Conservation (phyloP, 306 rosid species). For the Sesbania bispinosa region DNA sequence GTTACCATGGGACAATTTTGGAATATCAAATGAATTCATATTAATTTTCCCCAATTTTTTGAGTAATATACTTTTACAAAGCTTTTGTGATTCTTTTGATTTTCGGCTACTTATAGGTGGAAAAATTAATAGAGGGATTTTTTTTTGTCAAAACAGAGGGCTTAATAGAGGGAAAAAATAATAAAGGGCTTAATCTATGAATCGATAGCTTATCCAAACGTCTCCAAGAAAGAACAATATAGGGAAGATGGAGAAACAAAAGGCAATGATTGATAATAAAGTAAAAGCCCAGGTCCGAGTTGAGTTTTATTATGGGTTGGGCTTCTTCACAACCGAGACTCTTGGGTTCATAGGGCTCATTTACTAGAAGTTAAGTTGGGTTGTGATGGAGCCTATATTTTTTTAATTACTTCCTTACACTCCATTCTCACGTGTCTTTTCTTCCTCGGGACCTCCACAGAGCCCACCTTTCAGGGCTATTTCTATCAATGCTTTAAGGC, state of each 20-base stretch:
- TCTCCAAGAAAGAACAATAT: constrained; percentile 55
- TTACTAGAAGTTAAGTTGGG: constrained; percentile 93
- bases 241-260: constrained; percentile 52
- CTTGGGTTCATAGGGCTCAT: constrained; percentile 77
- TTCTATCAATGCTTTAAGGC: constrained; percentile 48
- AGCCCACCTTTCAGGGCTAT: constrained; percentile 71
- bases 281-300: constrained; percentile 49
- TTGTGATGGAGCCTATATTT: constrained; percentile 96
- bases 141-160: no score
- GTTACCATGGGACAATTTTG: no score
- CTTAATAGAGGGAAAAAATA: no score
- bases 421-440: constrained; percentile 54
- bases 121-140: no score
- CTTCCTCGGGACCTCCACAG: constrained; percentile 63
- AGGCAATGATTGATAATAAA: constrained; percentile 45
- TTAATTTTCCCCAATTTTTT: no score
- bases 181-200: constrained; percentile 46
- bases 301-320: constrained; percentile 69
- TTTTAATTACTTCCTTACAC: constrained; percentile 57
- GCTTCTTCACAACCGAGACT: constrained; percentile 47
- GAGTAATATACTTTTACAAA: no score
- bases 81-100: no score
- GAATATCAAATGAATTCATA: no score
- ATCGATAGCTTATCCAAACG: constrained; percentile 49
- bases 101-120: no score